Evolutionary conservation across 352 stramenopile genomes (phyloP), one percentile per base, ranked within the genome.

Genomic region (Pythium chondricola): DNA sequence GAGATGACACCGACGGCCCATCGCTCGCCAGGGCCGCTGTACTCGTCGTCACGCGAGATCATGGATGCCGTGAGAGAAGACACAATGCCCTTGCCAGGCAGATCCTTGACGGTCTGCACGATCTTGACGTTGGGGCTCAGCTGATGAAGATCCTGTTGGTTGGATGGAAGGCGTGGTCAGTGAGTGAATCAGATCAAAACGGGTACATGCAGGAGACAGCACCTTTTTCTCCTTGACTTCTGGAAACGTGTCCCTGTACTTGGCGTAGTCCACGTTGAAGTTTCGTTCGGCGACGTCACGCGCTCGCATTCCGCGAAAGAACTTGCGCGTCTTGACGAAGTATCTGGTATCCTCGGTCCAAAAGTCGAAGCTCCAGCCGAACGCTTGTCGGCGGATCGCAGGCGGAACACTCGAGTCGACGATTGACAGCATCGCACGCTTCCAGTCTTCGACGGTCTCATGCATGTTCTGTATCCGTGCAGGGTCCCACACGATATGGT

Each of bases 351-450:
- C 67, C 43, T 78, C 54, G 22, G 64, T 43, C 74, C 74, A 86
- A 16, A 86, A 81, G 36, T 78, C 62, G 42, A 86, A 83, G 25
- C 74, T 61, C 74, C 74, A 86, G 36, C 71, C 71, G 20, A 86
- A 84, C 22, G 73, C 74, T 6, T 68, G 48, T n/a, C 65, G 61
- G 18, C 62, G 65, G 40, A 79, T 68, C 37, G 63, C 68, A 0
- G 63, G 58, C 9, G 63, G 50, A 21, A 56, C 35, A 1, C 61
- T 43, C 4, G 69, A 74, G 37, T 67, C 62, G 16, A 76, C 35
- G 50, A 83, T 83, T 10, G 53, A 37, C 25, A 76, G 63, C 38
- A 85, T 44, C 14, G 65, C 63, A 1, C 43, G 59, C 24, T 67
- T 79, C 21, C 48, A 55, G n/a, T 58, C 44, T 30, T 61, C 50